Conservation (phyloP, 345 rosid species). For the Camelina hispida region DNA sequence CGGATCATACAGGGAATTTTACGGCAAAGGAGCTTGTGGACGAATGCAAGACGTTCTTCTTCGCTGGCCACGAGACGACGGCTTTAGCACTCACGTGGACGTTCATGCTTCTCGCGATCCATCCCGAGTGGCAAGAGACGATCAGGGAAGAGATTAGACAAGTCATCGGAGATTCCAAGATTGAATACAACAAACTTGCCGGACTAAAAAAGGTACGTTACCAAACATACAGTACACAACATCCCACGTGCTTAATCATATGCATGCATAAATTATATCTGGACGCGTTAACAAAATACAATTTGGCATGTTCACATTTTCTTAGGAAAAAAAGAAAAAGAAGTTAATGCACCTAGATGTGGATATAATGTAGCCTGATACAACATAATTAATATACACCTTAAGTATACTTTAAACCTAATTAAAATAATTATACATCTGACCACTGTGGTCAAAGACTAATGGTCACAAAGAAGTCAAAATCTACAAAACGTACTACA, state of each 20-base stretch:
- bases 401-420: background rate
- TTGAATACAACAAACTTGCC: slow-evolving; percentile 69
- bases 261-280: slow-evolving; percentile 16
- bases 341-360: background rate
- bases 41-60: slow-evolving; percentile 96
- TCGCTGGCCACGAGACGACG: slow-evolving; percentile 94
- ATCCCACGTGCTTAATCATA: slow-evolving; percentile 33
- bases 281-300: slow-evolving; percentile 23
- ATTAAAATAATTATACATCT: slow-evolving; percentile 15
- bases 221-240: slow-evolving; percentile 37
- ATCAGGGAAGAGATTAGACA: slow-evolving; percentile 78
- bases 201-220: slow-evolving; percentile 81
- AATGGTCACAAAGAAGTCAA: slow-evolving; percentile 30
- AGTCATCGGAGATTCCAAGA: slow-evolving; percentile 61
- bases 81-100: slow-evolving; percentile 91
- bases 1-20: slow-evolving; percentile 49
- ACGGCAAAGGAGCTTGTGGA: slow-evolving; percentile 71
- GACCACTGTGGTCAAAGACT: slow-evolving; percentile 28
- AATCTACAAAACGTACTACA: background rate
- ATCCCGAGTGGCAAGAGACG: slow-evolving; percentile 80
- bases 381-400: background rate
- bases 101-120: slow-evolving; percentile 70
- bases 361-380: background rate
- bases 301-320: slow-evolving; percentile 26
- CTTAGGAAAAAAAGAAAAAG: background rate